Conservation (phyloP, 306 rosid species). For the Mucuna pruriens region DNA sequence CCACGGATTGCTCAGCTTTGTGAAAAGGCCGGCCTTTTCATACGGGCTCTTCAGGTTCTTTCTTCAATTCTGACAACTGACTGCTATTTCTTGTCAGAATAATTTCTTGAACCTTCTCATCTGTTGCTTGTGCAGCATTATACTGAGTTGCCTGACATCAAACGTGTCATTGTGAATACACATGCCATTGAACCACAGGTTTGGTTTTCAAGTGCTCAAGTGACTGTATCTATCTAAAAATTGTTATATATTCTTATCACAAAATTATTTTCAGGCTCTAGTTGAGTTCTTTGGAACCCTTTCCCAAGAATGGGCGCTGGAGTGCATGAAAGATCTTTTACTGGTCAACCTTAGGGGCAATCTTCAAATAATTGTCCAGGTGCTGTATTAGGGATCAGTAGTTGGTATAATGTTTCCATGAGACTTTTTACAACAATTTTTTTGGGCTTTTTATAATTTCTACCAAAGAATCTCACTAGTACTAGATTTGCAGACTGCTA, state of each 20-base stretch:
- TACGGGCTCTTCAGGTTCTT: constrained; percentile 87
- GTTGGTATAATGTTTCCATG: not conserved
- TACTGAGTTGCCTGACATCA: constrained; percentile 84
- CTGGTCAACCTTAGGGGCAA: constrained; percentile 94
- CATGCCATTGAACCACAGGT: constrained; percentile 99
- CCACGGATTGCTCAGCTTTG: constrained; percentile 92
- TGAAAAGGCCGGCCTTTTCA: constrained; percentile 92
- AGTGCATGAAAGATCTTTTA: constrained; percentile 97
- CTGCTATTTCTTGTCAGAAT: constrained; percentile 13
- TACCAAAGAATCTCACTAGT: constrained; percentile 25
- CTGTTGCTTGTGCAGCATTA: constrained; percentile 68
- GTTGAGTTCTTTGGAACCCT: constrained; percentile 96
- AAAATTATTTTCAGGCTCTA: constrained; percentile 62
- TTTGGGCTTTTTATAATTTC: not conserved
- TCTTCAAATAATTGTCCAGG: constrained; percentile 98
- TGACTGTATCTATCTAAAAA: constrained; percentile 2
- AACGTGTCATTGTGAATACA: constrained; percentile 86
- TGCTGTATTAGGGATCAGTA: constrained; percentile 33
- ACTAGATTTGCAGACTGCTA: constrained; percentile 69
- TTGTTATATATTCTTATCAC: constrained; percentile 32
- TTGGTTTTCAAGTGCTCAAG: constrained; percentile 36
- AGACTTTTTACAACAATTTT: not conserved
- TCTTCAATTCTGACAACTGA: constrained; percentile 22
- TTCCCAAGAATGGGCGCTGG: constrained; percentile 94
- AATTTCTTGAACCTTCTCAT: not conserved